Evolutionary conservation across 2,329 filamentous ascomycete species (phyloP), one percentile per base, ranked within the genome.

Genomic region (Ophiostoma himal-ulmi): DNA sequence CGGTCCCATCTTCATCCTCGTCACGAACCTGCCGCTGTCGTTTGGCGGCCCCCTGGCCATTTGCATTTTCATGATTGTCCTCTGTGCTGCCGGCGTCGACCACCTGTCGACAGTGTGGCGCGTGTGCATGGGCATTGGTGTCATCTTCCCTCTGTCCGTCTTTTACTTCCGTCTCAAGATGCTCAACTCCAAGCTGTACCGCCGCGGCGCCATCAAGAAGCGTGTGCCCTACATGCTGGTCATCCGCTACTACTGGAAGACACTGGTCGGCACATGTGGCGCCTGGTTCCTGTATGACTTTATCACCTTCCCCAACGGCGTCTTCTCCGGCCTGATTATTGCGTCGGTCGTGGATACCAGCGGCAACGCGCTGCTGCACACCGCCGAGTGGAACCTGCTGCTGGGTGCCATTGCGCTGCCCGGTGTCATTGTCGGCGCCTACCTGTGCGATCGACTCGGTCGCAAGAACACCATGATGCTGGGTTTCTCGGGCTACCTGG

Each of bases 221-320:
- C 80, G 83, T 67, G 76, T 79, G 8, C 84, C 84, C 0, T 86
- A 85, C 74, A 76, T 75, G 73, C 78, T 85, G 10, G 81, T 81
- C 0, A 69, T 84, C 20, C 82, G 80, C 72, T 79, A 80, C 66
- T 84, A 86, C 73, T 85, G 81, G 78, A 79, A 81, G 13, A 80
- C 82, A 0, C 76, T 86, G 54, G 75, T 85, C 4, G 84, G 84
- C 20, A 81, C 81, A 5, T 81, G 83, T 2, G 81, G 83, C 11
- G 80, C 82, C 13, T 86, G 84, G 83, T 86, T 86, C 74, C 75
- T 80, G n/a, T 82, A 86, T 75, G 84, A 88, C 74, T 87, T 82
- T 75, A 82, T 86, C 57, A 82, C 82, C 0, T 83, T 84, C 69
- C 84, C 84, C 0, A 86, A 86, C 70, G 83, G 83, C 6, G 80